Percentiles rank a stretch among this genome's conserved stretches.
Evolutionary conservation across 805 yeast species (phyloP).

Genomic region (Lachancea meyersii): DNA sequence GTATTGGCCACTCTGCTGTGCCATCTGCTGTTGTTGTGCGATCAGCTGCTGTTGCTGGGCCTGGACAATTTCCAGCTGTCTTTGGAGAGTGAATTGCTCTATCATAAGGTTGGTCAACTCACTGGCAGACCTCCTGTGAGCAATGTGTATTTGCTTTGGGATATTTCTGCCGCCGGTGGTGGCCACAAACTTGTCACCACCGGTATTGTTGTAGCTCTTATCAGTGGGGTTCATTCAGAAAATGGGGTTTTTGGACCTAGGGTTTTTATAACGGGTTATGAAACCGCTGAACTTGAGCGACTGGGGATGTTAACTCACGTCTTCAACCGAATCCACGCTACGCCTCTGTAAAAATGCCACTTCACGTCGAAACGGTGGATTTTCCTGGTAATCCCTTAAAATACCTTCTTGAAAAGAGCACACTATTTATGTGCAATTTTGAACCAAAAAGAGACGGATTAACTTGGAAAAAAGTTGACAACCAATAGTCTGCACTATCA

Average conservation of each 20-base stretch:
- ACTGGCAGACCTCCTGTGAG: slow-evolving; percentile 95
- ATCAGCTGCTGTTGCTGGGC: slow-evolving; percentile 82
- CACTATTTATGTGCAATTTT: no score
- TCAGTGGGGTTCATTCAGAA: slow-evolving; percentile 3
- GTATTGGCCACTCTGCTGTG: slow-evolving; percentile 54
- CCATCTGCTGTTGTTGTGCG: slow-evolving; percentile 35
- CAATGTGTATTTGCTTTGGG: slow-evolving; percentile 74
- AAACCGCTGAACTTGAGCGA: neutral
- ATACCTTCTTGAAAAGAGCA: neutral
- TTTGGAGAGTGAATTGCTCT: slow-evolving; percentile 81
- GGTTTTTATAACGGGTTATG: neutral
- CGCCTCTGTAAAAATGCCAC: neutral
- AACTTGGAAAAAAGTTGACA: no score
- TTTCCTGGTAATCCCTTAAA: neutral
- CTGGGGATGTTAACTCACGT: neutral
- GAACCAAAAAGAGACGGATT: no score
- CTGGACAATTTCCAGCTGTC: slow-evolving; percentile 86
- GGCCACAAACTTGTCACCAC: slow-evolving; percentile 20
- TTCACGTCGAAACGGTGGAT: neutral
- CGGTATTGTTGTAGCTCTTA: neutral
- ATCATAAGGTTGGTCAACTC: slow-evolving; percentile 90
- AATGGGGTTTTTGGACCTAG: no score
- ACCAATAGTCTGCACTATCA: no score
- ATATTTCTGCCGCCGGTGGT: slow-evolving; percentile 36
- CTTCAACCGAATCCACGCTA: neutral